These are phyloP conservation scores for Pinus taeda DNA, from an alignment of 75 land plant genomes.

Conservation along the genomic window DNA sequence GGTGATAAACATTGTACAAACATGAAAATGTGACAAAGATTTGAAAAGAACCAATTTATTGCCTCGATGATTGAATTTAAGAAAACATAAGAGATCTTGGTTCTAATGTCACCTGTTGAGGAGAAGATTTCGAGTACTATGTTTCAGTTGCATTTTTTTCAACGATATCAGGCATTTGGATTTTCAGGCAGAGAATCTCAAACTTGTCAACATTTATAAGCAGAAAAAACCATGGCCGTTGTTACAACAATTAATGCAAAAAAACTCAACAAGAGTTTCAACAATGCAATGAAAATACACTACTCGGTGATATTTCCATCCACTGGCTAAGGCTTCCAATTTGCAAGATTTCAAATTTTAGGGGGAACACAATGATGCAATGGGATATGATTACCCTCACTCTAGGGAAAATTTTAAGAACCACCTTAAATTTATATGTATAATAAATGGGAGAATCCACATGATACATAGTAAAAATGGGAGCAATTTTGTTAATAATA, in stretches of 20 bases:
- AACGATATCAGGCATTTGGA: conserved; percentile 30
- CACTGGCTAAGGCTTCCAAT: background rate
- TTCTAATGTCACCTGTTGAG: conserved; percentile 12
- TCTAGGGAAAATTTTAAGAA: too few relatives aligned
- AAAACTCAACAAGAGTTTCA: too few relatives aligned
- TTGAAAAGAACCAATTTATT: background rate
- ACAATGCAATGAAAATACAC: too few relatives aligned
- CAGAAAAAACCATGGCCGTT: background rate
- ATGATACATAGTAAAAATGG: too few relatives aligned
- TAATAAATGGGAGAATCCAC: too few relatives aligned
- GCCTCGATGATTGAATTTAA: background rate
- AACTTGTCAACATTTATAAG: conserved; percentile 86
- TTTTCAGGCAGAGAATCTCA: conserved; percentile 84
- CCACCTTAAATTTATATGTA: too few relatives aligned
- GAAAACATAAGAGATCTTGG: background rate
- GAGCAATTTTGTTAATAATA: too few relatives aligned
- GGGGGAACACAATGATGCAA: background rate
- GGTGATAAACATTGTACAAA: background rate
- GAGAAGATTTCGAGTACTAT: conserved; percentile 9
- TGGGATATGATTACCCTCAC: too few relatives aligned
- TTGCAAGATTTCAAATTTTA: background rate
- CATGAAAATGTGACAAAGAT: background rate
- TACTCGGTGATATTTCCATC: too few relatives aligned
- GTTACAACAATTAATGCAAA: too few relatives aligned
- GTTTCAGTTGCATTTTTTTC: conserved; percentile 22